A percentile compares a stretch with the other conserved stretches of the same genome.
phyloP scores from a whole-genome alignment of 768 basidiomycete species.

The Mycena amicta region DNA sequence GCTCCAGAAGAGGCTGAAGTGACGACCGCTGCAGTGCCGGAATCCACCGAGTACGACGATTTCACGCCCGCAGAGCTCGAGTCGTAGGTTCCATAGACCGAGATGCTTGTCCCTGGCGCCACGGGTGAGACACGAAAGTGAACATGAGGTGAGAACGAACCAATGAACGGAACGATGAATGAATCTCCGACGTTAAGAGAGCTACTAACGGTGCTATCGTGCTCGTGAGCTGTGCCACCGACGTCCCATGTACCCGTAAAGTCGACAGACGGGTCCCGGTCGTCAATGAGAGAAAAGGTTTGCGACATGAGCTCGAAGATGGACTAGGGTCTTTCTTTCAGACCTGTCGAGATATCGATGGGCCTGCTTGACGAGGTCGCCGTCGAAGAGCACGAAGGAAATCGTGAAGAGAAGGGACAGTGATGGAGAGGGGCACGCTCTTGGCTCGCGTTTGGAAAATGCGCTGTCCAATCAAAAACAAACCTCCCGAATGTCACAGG shows the following conservation, averaged over 20 bases:
- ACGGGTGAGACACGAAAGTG: background rate
- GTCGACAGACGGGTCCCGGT: conserved; percentile 34
- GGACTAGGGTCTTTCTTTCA: no score
- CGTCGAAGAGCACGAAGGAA: no score
- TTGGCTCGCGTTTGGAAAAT: background rate
- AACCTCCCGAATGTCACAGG: background rate
- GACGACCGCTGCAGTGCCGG: conserved; percentile 26
- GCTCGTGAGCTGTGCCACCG: conserved; percentile 32
- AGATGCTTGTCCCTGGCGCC: conserved; percentile 33
- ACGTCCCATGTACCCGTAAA: conserved; percentile 37
- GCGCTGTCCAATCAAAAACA: background rate
- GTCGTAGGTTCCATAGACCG: conserved; percentile 39
- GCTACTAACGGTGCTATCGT: conserved; percentile 34
- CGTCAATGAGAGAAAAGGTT: conserved; percentile 35
- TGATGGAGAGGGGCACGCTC: background rate
- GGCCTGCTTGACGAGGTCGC: no score
- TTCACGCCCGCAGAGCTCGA: conserved; percentile 37
- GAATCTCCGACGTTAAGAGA: conserved; percentile 36
- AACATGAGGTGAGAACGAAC: conserved; percentile 18
- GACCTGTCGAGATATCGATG: no score
- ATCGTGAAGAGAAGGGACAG: background rate
- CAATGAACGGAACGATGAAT: conserved; percentile 38
- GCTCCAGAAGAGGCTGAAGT: conserved; percentile 29
- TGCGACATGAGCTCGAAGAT: no score
- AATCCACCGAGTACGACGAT: conserved; percentile 39